phyloP scores from a whole-genome alignment of 106 monocot species.

The Apostasia ramifera region DNA sequence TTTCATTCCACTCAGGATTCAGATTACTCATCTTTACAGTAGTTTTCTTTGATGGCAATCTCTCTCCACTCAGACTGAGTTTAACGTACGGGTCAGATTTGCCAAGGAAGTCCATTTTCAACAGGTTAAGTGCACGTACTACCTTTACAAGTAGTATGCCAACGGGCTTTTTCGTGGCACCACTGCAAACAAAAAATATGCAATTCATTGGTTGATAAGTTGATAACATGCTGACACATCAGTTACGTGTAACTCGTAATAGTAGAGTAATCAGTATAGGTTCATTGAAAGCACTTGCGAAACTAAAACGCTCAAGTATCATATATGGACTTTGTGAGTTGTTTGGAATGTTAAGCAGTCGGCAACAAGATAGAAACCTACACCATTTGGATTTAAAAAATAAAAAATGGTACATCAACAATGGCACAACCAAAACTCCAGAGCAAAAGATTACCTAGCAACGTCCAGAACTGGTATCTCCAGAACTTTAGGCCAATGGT shows the following conservation, averaged over 20 bases:
- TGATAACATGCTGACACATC: too few species aligned
- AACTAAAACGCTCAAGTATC: too few species aligned
- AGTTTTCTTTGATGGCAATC: constrained; percentile 72
- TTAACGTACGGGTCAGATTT: constrained; percentile 96
- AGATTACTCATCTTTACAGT: constrained; percentile 83
- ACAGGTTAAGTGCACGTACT: constrained; percentile 68
- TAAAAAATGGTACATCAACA: too few species aligned
- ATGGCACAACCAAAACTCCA: not conserved
- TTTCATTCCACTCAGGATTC: constrained; percentile 96
- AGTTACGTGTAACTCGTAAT: too few species aligned
- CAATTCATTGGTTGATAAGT: too few species aligned
- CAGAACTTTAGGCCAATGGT: constrained; percentile 63
- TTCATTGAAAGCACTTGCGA: too few species aligned
- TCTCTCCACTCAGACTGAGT: constrained; percentile 75
- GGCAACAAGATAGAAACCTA: too few species aligned
- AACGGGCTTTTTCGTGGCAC: constrained; percentile 73
- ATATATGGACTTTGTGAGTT: too few species aligned
- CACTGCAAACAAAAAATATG: constrained; percentile 23
- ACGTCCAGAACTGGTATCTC: constrained; percentile 57
- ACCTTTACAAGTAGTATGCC: constrained; percentile 86
- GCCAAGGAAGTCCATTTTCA: constrained; percentile 85
- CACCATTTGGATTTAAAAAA: too few species aligned
- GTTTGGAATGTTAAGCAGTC: too few species aligned
- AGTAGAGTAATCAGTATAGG: too few species aligned
- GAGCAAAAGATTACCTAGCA: constrained; percentile 32